Evolutionary conservation across 176 grass and related monocot genomes (phyloP), one percentile per base, ranked within the genome.

Genomic region (Otatea glauca): DNA sequence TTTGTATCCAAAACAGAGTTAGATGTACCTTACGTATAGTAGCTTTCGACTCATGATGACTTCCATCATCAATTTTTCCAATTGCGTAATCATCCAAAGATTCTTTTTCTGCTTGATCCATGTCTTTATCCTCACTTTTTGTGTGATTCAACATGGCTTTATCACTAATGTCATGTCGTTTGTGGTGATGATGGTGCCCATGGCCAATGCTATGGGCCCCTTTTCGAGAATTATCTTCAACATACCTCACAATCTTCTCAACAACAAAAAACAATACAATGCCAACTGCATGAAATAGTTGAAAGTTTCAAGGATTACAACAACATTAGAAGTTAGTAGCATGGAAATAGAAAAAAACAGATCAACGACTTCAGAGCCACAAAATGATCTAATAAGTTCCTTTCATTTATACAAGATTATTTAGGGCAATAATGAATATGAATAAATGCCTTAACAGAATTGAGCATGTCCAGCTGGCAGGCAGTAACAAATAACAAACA

Each of bases 241-340:
- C 91, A 89, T 96, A 99, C 82, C 96, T 94, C 53, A 99, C 93
- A 68, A 99, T 91, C 79, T 98, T 98, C 86, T 98, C 96, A 42
- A 98, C 96, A 66, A 98, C 48, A 79, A 98, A 93, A 88, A 98
- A 98, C 21, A 98, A 58, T 83, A 98, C 89, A 87, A 98, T 96
- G 10, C 96, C 96, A 93, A 92, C 96, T 98, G 85, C 92, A 91
- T 32, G 70, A 55, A 87, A 69, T 53, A 61, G 24, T 81, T 54
- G 21, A 38, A 44, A 65, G 2, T 76, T 76, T 79, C 15, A 6
- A 89, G 38, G 6, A 79, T 65, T 73, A 72, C 16, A 66, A 20
- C 45, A 72, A 39, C 38, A 74, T 41, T 58, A 49, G 18, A 82
- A 82, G 39, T 68, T 74, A 79, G 15, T 3, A 59, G 25, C 27